A percentile compares a stretch with the other conserved stretches of the same genome.
Evolutionary conservation across 2,329 filamentous ascomycete species (phyloP).

Genomic region (Ophiostoma sp.): DNA sequence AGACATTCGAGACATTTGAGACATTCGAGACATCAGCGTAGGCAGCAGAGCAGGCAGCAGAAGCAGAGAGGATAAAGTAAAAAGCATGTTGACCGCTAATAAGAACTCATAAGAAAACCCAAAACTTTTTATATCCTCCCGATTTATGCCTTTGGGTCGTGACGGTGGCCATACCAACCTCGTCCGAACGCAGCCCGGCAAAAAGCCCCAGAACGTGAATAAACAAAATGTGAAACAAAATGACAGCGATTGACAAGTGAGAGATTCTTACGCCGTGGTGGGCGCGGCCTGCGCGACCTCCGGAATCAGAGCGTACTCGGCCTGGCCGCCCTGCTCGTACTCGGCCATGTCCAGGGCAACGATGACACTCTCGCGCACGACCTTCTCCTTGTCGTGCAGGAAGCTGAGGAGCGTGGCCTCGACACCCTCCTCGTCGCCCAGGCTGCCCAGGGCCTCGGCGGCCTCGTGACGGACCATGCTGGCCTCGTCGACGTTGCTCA

Average conservation of each 20-base stretch:
- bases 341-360: slow-evolving; percentile 98
- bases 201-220: not conserved
- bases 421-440: slow-evolving; percentile 90
- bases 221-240: not conserved
- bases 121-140: slow-evolving; percentile 16
- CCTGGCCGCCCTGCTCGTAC: slow-evolving; percentile 81
- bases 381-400: slow-evolving; percentile 82
- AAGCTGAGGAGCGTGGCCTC: slow-evolving; percentile 79
- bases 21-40: too few species aligned
- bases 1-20: not conserved
- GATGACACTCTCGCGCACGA: slow-evolving; percentile 89
- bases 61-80: not conserved
- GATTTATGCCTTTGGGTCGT: not conserved
- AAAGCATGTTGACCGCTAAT: slow-evolving; percentile 10
- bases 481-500: slow-evolving; percentile 74
- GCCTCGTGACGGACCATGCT: slow-evolving; percentile 98
- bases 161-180: not conserved
- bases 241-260: not conserved
- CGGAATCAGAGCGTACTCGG: slow-evolving; percentile 88
- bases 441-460: slow-evolving; percentile 87
- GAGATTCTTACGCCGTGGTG: slow-evolving; percentile 28
- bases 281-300: slow-evolving; percentile 40
- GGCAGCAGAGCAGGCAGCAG: not conserved
- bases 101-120: not conserved
- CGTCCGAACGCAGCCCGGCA: not conserved